phyloP scores from a whole-genome alignment of 1,284 basidiomycete genomes.

The Moniliophthora roreri region DNA sequence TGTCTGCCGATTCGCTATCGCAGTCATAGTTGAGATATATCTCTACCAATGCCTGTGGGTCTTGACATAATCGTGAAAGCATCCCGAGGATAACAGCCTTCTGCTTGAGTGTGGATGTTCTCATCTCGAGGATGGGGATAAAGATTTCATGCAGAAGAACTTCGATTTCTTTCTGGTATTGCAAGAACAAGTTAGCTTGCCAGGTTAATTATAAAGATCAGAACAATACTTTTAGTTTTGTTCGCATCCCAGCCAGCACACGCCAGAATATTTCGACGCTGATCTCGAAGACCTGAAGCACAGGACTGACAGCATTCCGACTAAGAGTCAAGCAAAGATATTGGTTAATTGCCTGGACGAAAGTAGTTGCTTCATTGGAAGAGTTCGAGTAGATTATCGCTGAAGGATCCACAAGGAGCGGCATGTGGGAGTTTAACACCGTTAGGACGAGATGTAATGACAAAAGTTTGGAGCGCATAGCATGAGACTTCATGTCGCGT shows the following conservation, averaged over 20 bases:
- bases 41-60: slow-evolving; percentile 95
- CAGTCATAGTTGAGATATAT: slow-evolving; percentile 99
- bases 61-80: slow-evolving; percentile 85
- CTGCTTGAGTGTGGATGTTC: slow-evolving; percentile 92
- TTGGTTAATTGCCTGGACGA: slow-evolving; percentile 91
- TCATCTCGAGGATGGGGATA: slow-evolving; percentile 98
- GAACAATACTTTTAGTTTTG: slow-evolving; percentile 82
- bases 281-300: slow-evolving; percentile 96
- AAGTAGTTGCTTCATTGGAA: slow-evolving; percentile 82
- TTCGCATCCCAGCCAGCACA: slow-evolving; percentile 89
- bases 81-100: slow-evolving; percentile 90
- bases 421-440: slow-evolving; percentile 90
- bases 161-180: slow-evolving; percentile 93
- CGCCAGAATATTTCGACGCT: slow-evolving; percentile 99
- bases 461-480: slow-evolving; percentile 93
- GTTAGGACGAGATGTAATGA: slow-evolving; percentile 92
- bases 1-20: slow-evolving; percentile 88
- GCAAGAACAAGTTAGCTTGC: slow-evolving; percentile 9
- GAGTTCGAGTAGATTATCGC: slow-evolving; percentile 89
- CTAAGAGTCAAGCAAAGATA: slow-evolving; percentile 94
- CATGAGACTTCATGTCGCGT: slow-evolving; percentile 90
- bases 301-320: slow-evolving; percentile 93
- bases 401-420: slow-evolving; percentile 81
- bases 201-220: slow-evolving; percentile 6
- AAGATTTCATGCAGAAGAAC: slow-evolving; percentile 98